These are phyloP conservation scores for Neurospora sublineolata DNA, from an alignment of 495 filamentous ascomycete species.

Conservation along the genomic window DNA sequence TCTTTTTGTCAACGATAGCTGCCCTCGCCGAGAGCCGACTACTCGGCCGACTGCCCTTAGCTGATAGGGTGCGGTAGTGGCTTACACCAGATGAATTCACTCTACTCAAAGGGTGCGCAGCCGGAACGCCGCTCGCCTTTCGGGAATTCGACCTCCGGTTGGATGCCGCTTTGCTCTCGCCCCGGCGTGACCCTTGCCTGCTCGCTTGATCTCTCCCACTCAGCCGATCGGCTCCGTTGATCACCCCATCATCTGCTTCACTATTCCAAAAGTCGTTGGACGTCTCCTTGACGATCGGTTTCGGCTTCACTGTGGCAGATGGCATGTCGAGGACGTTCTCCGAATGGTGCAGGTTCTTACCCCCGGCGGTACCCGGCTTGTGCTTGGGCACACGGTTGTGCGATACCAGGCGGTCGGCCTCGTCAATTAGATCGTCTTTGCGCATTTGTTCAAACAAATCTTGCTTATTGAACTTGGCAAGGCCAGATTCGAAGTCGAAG, in stretches of 20 bases:
- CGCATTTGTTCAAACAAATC: conserved; percentile 79
- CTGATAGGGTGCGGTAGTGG: conserved; percentile 16
- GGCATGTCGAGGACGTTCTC: conserved; percentile 78
- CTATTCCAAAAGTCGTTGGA: conserved; percentile 50
- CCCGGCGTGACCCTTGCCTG: conserved; percentile 37
- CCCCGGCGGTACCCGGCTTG: conserved; percentile 66
- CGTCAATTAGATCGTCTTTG: conserved; percentile 74
- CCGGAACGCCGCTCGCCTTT: conserved; percentile 45
- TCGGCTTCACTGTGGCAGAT: conserved; percentile 16
- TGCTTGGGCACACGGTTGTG: conserved; percentile 65
- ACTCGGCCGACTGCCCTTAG: conserved; percentile 23
- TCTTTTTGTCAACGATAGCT: conserved; percentile 20
- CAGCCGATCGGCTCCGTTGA: conserved; percentile 34
- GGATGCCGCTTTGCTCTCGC: conserved; percentile 34
- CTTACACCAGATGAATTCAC: conserved; percentile 35
- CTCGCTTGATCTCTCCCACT: conserved; percentile 31
- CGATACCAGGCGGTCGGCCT: conserved; percentile 77
- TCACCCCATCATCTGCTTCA: conserved; percentile 51
- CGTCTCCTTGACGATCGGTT: conserved; percentile 28
- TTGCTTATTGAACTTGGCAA: conserved; percentile 90
- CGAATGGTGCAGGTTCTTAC: conserved; percentile 82
- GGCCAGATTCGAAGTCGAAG: conserved; percentile 79
- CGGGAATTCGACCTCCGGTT: conserved; percentile 44
- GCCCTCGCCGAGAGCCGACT: conserved; percentile 20
- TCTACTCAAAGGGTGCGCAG: conserved; percentile 24